phyloP scores from a whole-genome alignment of 1,139 yeast species.

The Hyphopichia khmerensis region DNA sequence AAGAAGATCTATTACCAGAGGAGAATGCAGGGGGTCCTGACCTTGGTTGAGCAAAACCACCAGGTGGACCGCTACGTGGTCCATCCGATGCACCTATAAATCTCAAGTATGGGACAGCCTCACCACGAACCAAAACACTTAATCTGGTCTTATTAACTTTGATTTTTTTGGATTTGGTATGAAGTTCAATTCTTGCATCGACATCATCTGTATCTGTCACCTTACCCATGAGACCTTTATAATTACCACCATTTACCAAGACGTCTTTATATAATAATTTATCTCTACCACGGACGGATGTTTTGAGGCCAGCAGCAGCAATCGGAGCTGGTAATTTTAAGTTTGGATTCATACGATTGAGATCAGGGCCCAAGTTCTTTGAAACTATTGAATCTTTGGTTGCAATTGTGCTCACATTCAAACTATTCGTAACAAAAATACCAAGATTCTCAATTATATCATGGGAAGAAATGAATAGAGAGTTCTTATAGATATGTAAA shows the following conservation, averaged over 20 bases:
- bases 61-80: constrained; percentile 4
- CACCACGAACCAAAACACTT: constrained; percentile 65
- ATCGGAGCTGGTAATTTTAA: constrained; percentile 42
- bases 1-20: constrained; percentile 34
- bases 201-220: constrained; percentile 92
- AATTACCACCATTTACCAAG: constrained; percentile 83
- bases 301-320: constrained; percentile 56
- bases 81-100: constrained; percentile 56
- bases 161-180: constrained; percentile 85
- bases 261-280: constrained; percentile 80
- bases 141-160: constrained; percentile 80
- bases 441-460: constrained; percentile 85
- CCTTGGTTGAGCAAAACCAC: constrained; percentile 19
- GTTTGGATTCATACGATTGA: constrained; percentile 85
- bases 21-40: constrained; percentile 45
- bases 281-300: constrained; percentile 72
- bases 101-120: constrained; percentile 76
- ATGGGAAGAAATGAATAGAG: constrained; percentile 76
- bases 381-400: constrained; percentile 72
- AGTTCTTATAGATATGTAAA: constrained; percentile 79
- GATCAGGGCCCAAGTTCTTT: constrained; percentile 60
- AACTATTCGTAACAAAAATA: constrained; percentile 77
- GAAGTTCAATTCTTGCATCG: constrained; percentile 88
- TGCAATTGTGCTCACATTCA: constrained; percentile 78
- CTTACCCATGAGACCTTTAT: constrained; percentile 92